Conservation (phyloP, 1,284 basidiomycete genomes). For the Limonomyces culmigenus region DNA sequence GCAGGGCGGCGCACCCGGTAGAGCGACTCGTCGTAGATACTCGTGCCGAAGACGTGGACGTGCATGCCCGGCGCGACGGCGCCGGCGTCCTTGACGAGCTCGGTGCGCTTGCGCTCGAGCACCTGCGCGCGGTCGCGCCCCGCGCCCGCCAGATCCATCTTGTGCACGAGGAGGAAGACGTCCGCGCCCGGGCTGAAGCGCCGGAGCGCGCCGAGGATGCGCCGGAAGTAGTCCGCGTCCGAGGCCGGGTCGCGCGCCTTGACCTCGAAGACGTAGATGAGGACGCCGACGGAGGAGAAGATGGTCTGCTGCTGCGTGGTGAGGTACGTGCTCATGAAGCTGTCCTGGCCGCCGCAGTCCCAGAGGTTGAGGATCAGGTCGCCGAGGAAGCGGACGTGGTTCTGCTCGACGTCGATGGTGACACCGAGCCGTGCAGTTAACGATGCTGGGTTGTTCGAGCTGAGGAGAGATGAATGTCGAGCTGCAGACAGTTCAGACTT, state of each 20-base stretch:
- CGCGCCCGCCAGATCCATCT: constrained; percentile 80
- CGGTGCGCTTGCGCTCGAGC: constrained; percentile 53
- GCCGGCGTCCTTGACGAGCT: constrained; percentile 48
- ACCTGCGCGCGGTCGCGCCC: constrained; percentile 32
- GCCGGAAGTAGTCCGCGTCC: constrained; percentile 77
- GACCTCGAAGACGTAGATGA: constrained; percentile 98
- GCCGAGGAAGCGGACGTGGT: constrained; percentile 92
- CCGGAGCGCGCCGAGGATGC: constrained; percentile 67
- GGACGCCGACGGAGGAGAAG: constrained; percentile 88
- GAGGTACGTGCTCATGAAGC: constrained; percentile 95
- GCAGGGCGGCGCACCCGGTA: constrained; percentile 61
- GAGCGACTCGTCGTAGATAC: constrained; percentile 94
- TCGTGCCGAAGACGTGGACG: constrained; percentile 77
- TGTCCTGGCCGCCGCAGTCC: constrained; percentile 97
- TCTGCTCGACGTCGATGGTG: constrained; percentile 96
- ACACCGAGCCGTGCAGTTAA: constrained; percentile 86
- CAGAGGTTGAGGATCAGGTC: constrained; percentile 89
- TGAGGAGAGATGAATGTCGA: constrained; percentile 18
- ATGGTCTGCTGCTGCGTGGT: constrained; percentile 81
- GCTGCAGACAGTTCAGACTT: constrained; percentile 2
- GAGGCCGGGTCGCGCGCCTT: constrained; percentile 44
- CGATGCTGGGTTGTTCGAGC: constrained; percentile 87
- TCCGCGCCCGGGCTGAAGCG: constrained; percentile 68
- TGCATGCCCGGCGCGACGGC: constrained; percentile 18
- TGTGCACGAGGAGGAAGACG: constrained; percentile 89